Evolutionary conservation across 2,329 filamentous ascomycete genomes (phyloP), one percentile per base, ranked within the genome.

Genomic region (Fusarium drepaniforme): DNA sequence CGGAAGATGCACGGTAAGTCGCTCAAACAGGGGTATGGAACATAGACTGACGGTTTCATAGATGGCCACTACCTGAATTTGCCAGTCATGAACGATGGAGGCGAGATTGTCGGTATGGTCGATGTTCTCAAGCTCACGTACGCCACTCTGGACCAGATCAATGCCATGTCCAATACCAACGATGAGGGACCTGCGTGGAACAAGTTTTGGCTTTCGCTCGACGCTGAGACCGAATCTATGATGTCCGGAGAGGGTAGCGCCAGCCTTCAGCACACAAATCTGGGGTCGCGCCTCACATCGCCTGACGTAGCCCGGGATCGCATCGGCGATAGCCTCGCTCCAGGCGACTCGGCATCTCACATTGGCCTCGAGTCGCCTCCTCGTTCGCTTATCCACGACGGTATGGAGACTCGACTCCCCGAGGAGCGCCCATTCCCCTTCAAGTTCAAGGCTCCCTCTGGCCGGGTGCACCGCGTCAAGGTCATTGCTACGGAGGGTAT

Each of bases 71-170:
- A 99, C 84, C 91, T 99, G 66, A 99, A 99, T 83, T 88, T 99
- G 53, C 97, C 97, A 11, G 97, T 99, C 73, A 99, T 99, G 97
- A 98, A 98, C 84, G 95, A 97, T 76, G 90, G 91, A 72, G 97
- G 96, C 75, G 97, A 99, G 84, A 99, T 99, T 81, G 97, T 99
- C 68, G 97, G 97, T 80, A 99, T 99, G 97, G 97, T 99, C 30
- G 97, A 99, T 84, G 97, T 99, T 69, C 90, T 99, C 73, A 98
- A 98, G 86, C 89, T 99, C 80, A 99, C 97, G 25, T 99, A 99
- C 84, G 97, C 97, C 60, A 99, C 97, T 7, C 90, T 99, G 64
- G 97, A 99, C 85, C 96, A 98, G 87, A 95, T 97, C 85, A 98
- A 98, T 87, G 95, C 94, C 69, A 98, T 99, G 93, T 92, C 90